Percentiles rank a stretch among this genome's conserved stretches.
Evolutionary conservation across 345 rosid genomes (phyloP).

Genomic region (Syzygium oleosum): DNA sequence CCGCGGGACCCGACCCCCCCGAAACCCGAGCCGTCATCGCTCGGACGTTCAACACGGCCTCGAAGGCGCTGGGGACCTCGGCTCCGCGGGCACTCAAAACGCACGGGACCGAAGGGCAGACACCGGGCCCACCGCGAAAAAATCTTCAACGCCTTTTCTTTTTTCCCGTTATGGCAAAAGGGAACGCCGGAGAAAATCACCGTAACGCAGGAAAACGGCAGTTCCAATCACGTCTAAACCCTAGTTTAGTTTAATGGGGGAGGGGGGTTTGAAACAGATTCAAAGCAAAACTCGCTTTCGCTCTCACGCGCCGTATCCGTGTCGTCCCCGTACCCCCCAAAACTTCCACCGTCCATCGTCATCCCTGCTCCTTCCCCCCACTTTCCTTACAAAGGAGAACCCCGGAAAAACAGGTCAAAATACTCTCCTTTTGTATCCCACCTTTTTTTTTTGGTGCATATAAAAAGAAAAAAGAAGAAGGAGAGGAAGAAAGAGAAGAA

Average conservation of each 20-base stretch:
- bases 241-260: no score
- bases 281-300: not conserved
- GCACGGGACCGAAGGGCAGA: fast-evolving
- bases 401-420: not conserved
- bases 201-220: no score
- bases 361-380: slow-evolving; percentile 10
- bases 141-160: no score
- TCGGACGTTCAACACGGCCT: not conserved
- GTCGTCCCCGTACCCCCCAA: not conserved
- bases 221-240: no score
- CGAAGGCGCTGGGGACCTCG: fast-evolving
- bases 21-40: not conserved
- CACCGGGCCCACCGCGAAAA: no score
- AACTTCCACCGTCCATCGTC: slow-evolving; percentile 1
- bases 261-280: not conserved
- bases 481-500: not conserved
- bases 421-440: not conserved
- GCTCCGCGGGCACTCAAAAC: not conserved
- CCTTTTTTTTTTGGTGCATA: not conserved
- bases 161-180: not conserved
- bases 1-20: not conserved
- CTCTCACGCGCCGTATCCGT: not conserved
- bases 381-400: no score
- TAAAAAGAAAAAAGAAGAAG: not conserved
- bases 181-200: fast-evolving